Evolutionary conservation across 208 protist species (phyloP), one percentile per base, ranked within the genome.

Genomic region (Acanthamoeba comandoni): DNA sequence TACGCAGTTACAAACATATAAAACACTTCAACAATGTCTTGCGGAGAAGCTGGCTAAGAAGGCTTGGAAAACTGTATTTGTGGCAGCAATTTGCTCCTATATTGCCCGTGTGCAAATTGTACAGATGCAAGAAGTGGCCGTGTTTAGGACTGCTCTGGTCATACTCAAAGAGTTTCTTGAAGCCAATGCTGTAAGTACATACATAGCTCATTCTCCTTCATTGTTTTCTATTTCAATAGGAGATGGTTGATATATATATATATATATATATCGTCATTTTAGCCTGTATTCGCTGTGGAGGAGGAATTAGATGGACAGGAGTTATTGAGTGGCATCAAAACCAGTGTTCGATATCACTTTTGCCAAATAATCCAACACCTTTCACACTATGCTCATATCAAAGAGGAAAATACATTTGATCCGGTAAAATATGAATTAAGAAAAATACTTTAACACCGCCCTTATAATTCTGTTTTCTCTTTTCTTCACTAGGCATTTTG

Each of bases 111-210:
- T 71, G 58, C 53, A 70, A 29, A 43, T 88, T 24, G 55, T 52
- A 17, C 51, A 88, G 80, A 71, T 88, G 13, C 35, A 26, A 19
- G 80, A 88, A 11, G 49, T 88, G 53, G 55, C 65, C 58, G 70
- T 62, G 19, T 88, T 88, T 62, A 19, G 60, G 11, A 48, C 48
- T 9, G 80, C 80, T 2, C 9, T 71, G 22, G 55, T n/a, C 22
- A 65, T 88, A 22, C 24, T 88, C 12, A 65, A 70, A 48, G 80
- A 88, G n/a, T 88, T 88, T 31, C 53, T 88, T 62, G 80, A 88
- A 22, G 58, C 52, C 2, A 71, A 43, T 43, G 35, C 35, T 43
- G 35, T 43, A 43, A 43, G 35, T 43, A 43, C 35, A 43, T 43
- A 43, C 35, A 43, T 43, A 43, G 1, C 35, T 43, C 35, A 43